Base-by-base conservation (phyloP, 345 rosid species). In the Triadica sebifera region DNA sequence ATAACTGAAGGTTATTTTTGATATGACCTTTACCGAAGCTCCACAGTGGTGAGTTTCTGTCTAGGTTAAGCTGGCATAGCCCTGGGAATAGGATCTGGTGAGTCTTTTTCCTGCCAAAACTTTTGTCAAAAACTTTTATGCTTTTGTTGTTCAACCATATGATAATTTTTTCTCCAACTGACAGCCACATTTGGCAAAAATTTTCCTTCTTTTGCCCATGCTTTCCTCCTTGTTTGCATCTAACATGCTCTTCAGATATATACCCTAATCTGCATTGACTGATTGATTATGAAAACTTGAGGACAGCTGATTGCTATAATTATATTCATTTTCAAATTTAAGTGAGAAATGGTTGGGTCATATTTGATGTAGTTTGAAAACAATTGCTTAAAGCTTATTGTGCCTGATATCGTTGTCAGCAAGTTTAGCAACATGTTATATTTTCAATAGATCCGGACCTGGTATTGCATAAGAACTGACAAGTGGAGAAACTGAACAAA, bases 281-380 rank as follows among this genome's bases (percentile, higher is more conserved):
- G 59, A 55, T 55, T 55, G 25, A 55, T 55, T n/a, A 55, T 55
- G 59, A n/a, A 55, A 55, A 19, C 59, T 22, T n/a, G 59, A 55
- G 59, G 59, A 55, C 8, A 55, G 19, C 20, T 6, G 19, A 22
- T 19, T n/a, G 1, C 6, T 55, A 19, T 22, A 15, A 17, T 4
- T 1, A n/a, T 15, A 51, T n/a, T 51, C n/a, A 51, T 1, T 29
- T 6, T 51, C n/a, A 51, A 50, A 51, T 13, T 51, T 51, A 51
- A 51, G 56, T n/a, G 2, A 51, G n/a, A 51, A 51, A 8, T 51
- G n/a, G n/a, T 0, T 51, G 56, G 34, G 34, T 15, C 1, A 15
- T 17, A 15, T 51, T 51, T 15, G 19, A 51, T 51, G 56, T 3
- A 17, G 17, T 13, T 51, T 51, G 56, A 4, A n/a, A 51, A 51